These are phyloP conservation scores for Lachnellula subtilissima DNA, from an alignment of 2,329 filamentous ascomycete species.

Conservation along the genomic window DNA sequence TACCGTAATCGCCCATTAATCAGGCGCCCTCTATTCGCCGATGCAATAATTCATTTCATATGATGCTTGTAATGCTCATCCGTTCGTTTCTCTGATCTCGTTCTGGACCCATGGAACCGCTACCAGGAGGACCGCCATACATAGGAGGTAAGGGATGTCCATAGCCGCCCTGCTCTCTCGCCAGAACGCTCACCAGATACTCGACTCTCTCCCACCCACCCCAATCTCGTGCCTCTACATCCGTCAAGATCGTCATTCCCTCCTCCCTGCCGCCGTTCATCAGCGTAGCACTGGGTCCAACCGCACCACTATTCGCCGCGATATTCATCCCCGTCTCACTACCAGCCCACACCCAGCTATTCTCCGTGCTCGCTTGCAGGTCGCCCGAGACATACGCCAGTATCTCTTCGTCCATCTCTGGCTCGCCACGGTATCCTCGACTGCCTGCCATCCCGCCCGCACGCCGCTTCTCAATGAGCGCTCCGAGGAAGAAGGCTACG, in stretches of 20 bases:
- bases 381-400: conserved; percentile 83
- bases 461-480: conserved; percentile 53
- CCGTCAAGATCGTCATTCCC: conserved; percentile 45
- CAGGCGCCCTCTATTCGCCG: not conserved
- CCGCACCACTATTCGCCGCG: conserved; percentile 6
- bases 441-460: conserved; percentile 32
- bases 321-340: conserved; percentile 45
- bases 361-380: conserved; percentile 72
- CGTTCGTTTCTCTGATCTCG: conserved; percentile 19
- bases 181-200: conserved; percentile 51
- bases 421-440: conserved; percentile 12
- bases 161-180: conserved; percentile 27
- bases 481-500: conserved; percentile 72
- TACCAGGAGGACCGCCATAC: not conserved
- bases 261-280: conserved; percentile 20
- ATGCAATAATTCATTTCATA: conserved; percentile 10
- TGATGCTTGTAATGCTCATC: conserved; percentile 30
- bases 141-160: conserved; percentile 10
- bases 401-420: conserved; percentile 70
- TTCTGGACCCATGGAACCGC: not conserved
- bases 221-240: conserved; percentile 63
- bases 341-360: conserved; percentile 77
- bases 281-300: conserved; percentile 18
- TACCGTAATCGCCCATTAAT: not conserved
- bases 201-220: conserved; percentile 76